These are phyloP conservation scores for Fusarium lateritium DNA, from an alignment of 2,329 filamentous ascomycete species.

Conservation along the genomic window DNA sequence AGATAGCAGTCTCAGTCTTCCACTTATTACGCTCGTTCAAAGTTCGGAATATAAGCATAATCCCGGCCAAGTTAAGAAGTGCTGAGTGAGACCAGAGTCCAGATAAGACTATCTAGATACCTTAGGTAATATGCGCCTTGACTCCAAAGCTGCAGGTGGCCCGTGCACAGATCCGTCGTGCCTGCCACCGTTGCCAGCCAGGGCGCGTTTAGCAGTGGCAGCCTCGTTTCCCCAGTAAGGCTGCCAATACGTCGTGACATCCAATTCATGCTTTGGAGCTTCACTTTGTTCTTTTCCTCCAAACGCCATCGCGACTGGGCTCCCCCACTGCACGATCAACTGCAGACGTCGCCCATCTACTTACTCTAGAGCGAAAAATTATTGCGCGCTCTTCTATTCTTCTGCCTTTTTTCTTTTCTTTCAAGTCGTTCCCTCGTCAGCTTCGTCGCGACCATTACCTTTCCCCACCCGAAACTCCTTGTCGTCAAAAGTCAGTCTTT, in stretches of 20 bases:
- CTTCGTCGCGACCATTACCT: constrained; percentile 33
- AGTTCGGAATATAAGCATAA: no score
- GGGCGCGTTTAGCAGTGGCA: constrained; percentile 27
- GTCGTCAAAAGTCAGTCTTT: constrained; percentile 49
- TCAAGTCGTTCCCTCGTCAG: constrained; percentile 45
- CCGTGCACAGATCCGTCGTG: constrained; percentile 33
- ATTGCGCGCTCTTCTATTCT: constrained; percentile 12
- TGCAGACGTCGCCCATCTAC: constrained; percentile 20
- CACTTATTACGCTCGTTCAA: no score
- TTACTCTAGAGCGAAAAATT: constrained; percentile 3
- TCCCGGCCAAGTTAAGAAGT: no score
- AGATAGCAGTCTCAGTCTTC: no score
- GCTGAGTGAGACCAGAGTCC: no score
- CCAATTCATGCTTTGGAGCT: constrained; percentile 39
- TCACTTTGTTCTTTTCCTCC: constrained; percentile 33
- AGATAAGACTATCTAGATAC: background rate
- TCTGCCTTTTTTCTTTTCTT: constrained; percentile 30
- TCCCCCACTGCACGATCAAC: constrained; percentile 26
- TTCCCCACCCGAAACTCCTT: constrained; percentile 45
- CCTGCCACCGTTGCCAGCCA: constrained; percentile 29
- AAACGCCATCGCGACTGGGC: constrained; percentile 46
- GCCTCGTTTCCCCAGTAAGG: constrained; percentile 49
- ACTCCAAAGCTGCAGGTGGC: constrained; percentile 16
- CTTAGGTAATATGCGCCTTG: constrained; percentile 25
- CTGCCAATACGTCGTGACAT: constrained; percentile 48